Evolutionary conservation across 2,329 filamentous ascomycete species (phyloP).

Genomic region (Helotiales sp.): DNA sequence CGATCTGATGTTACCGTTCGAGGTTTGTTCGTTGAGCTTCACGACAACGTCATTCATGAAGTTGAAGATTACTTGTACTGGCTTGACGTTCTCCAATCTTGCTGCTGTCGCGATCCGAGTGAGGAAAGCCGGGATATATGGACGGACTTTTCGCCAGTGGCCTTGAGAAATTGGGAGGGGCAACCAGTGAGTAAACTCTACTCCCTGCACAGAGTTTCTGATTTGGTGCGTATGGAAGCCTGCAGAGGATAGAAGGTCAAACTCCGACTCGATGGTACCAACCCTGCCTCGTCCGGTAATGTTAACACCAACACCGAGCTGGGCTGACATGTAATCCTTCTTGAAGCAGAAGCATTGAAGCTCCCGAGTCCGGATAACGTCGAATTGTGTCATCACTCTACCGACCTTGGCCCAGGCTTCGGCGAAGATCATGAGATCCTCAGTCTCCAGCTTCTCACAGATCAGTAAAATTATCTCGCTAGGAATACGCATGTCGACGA

Average conservation of each 20-base stretch:
- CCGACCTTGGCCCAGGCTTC: constrained; percentile 19
- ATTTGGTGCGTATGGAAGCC: constrained; percentile 40
- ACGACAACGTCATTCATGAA: constrained; percentile 55
- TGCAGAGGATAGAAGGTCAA: constrained; percentile 47
- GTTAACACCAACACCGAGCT: constrained; percentile 43
- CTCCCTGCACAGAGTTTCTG: constrained; percentile 43
- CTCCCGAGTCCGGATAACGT: constrained; percentile 39
- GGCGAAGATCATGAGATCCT: constrained; percentile 24
- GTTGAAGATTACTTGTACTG: constrained; percentile 41
- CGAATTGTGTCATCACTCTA: constrained; percentile 18
- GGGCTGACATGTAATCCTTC: constrained; percentile 31
- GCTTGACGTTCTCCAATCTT: constrained; percentile 22
- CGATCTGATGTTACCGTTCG: constrained; percentile 17
- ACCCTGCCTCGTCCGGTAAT: background rate
- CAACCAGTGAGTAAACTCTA: constrained; percentile 45
- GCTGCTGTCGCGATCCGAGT: constrained; percentile 30
- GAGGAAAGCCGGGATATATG: constrained; percentile 31
- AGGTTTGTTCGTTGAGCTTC: constrained; percentile 42
- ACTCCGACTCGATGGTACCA: constrained; percentile 43
- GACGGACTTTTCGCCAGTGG: constrained; percentile 44
- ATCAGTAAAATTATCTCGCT: constrained; percentile 43
- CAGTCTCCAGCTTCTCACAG: constrained; percentile 34
- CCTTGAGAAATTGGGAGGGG: constrained; percentile 46
- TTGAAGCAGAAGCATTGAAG: constrained; percentile 45
- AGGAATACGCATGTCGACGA: constrained; percentile 32